Conservation (phyloP, 2,329 filamentous ascomycete species). For the Nemania sp. region DNA sequence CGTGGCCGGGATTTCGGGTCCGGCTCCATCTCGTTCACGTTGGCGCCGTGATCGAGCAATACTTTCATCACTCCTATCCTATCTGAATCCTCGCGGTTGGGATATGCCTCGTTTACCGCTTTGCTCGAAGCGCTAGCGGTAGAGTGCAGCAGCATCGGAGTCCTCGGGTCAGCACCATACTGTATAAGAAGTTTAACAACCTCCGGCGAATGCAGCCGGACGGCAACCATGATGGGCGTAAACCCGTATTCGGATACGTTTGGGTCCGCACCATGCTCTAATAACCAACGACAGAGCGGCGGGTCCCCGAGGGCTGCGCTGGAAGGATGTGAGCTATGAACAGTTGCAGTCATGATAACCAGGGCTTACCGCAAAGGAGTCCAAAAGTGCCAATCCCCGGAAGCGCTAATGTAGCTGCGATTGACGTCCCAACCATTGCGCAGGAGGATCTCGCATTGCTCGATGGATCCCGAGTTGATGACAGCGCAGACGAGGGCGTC, state of each 20-base stretch:
- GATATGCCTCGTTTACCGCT: slow-evolving; percentile 36
- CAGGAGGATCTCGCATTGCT: slow-evolving; percentile 41
- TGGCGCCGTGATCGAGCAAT: slow-evolving; percentile 40
- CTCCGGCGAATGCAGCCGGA: slow-evolving; percentile 41
- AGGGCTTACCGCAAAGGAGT: slow-evolving; percentile 41
- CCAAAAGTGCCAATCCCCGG: slow-evolving; percentile 43
- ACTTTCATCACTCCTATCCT: slow-evolving; percentile 41
- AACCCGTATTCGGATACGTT: slow-evolving; percentile 43
- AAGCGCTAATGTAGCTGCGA: slow-evolving; percentile 43
- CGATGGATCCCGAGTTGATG: slow-evolving; percentile 41
- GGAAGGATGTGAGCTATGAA: slow-evolving; percentile 27
- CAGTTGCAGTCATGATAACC: slow-evolving; percentile 1
- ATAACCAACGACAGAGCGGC: slow-evolving; percentile 41
- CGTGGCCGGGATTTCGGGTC: slow-evolving; percentile 43
- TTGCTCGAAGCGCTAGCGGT: slow-evolving; percentile 40
- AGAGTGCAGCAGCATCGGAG: slow-evolving; percentile 42
- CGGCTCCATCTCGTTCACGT: slow-evolving; percentile 45
- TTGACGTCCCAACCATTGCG: slow-evolving; percentile 43
- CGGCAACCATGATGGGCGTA: slow-evolving; percentile 45
- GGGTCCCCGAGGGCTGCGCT: slow-evolving; percentile 42
- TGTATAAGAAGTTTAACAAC: slow-evolving; percentile 42
- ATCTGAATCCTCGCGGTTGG: slow-evolving; percentile 40
- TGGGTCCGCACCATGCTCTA: slow-evolving; percentile 43
- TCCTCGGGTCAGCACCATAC: slow-evolving; percentile 42
- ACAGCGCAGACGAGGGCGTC: slow-evolving; percentile 43